Conservation (phyloP, 345 rosid genomes). For the Citrus unshiu region DNA sequence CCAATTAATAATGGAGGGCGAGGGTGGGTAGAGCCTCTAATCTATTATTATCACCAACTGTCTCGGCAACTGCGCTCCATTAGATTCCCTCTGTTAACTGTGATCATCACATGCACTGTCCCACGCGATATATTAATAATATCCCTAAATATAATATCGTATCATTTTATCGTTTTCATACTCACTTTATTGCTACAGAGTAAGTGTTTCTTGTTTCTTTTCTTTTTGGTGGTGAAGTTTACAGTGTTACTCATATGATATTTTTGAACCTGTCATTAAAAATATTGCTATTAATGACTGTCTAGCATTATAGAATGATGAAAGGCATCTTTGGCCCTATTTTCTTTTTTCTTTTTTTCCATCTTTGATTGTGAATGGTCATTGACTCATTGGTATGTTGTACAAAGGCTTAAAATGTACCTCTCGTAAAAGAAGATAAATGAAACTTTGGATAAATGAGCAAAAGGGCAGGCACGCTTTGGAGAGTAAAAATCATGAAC, state of each 20-base stretch:
- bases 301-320: background rate
- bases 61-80: constrained; percentile 5
- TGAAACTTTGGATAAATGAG: too few species aligned
- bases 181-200: background rate
- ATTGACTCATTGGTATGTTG: accelerated
- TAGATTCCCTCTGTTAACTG: background rate
- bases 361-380: background rate
- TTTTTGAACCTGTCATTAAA: background rate
- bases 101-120: background rate
- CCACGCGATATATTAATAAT: background rate
- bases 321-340: background rate
- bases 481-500: too few species aligned
- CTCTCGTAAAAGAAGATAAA: too few species aligned
- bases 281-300: background rate
- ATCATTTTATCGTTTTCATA: background rate
- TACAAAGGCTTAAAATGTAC: background rate
- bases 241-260: background rate
- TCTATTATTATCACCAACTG: background rate
- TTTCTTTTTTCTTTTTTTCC: background rate
- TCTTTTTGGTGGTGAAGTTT: background rate
- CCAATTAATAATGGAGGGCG: background rate
- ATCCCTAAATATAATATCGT: background rate
- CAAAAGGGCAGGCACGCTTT: background rate
- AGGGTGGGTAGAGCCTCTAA: background rate
- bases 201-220: constrained; percentile 3